Conservation (phyloP, 345 rosid genomes). For the Hypericum androsaemum region DNA sequence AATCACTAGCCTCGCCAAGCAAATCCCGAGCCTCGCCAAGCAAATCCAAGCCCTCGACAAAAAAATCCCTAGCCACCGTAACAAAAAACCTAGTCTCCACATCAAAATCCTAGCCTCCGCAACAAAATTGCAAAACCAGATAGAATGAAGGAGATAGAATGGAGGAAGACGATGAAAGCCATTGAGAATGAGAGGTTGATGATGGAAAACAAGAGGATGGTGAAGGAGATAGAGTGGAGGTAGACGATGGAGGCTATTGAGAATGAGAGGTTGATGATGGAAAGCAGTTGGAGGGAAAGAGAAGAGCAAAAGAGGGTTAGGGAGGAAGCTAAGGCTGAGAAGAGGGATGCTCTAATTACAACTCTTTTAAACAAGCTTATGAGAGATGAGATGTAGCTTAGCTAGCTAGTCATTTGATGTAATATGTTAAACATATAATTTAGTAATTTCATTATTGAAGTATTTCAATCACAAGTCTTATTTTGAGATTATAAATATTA, state of each 20-base stretch:
- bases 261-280: constrained; percentile 76
- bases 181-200: constrained; percentile 79
- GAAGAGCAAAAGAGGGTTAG: constrained; percentile 82
- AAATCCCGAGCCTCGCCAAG: too few species aligned
- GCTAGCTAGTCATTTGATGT: too few species aligned
- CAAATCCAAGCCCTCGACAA: too few species aligned
- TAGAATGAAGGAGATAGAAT: constrained; percentile 78
- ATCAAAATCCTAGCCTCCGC: too few species aligned
- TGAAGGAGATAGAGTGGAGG: constrained; percentile 86
- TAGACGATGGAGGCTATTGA: constrained; percentile 71
- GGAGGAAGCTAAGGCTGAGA: constrained; percentile 93
- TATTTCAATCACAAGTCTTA: too few species aligned
- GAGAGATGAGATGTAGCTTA: constrained; percentile 35
- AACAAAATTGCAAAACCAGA: too few species aligned
- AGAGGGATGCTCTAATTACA: constrained; percentile 72
- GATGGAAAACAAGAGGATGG: constrained; percentile 63
- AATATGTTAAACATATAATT: too few species aligned
- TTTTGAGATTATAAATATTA: too few species aligned
- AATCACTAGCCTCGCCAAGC: too few species aligned
- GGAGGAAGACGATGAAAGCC: constrained; percentile 77
- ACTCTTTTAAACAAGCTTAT: constrained; percentile 62
- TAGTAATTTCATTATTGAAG: too few species aligned
- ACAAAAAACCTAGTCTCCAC: too few species aligned
- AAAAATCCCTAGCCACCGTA: too few species aligned
- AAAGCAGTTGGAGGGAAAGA: constrained; percentile 77